Percentiles rank a stretch among this genome's conserved stretches.
These are phyloP conservation scores for Exophiala calicioides DNA, from an alignment of 2,329 filamentous ascomycete species.

Conservation along the genomic window DNA sequence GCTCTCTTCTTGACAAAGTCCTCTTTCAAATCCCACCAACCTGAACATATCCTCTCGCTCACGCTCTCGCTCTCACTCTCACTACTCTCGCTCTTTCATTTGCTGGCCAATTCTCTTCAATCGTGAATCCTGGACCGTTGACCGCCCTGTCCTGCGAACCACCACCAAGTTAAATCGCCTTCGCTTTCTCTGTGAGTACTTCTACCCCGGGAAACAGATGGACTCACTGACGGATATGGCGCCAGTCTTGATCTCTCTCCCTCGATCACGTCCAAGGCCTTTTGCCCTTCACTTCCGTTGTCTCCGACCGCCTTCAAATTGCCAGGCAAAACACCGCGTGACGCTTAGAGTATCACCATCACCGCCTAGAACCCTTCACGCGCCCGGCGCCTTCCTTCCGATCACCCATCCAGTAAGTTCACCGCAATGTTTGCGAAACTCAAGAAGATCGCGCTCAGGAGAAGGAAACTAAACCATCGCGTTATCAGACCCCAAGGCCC, in stretches of 20 bases:
- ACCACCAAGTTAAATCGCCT: no score
- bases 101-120: slow-evolving; percentile 26
- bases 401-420: slow-evolving; percentile 17
- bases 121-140: slow-evolving; percentile 19
- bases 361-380: slow-evolving; percentile 6
- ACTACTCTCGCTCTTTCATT: no score
- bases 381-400: slow-evolving; percentile 2
- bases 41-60: slow-evolving; percentile 23
- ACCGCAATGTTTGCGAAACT: slow-evolving; percentile 8
- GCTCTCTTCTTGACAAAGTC: slow-evolving; percentile 19
- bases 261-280: slow-evolving; percentile 5
- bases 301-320: slow-evolving; percentile 4
- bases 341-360: slow-evolving; percentile 2
- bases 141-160: no score
- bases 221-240: slow-evolving; percentile 7
- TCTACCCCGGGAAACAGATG: no score
- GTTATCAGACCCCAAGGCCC: slow-evolving; percentile 11
- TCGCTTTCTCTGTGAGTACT: slow-evolving; percentile 21
- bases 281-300: not conserved
- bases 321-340: slow-evolving; percentile 4
- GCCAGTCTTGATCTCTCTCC: slow-evolving; percentile 4
- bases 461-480: slow-evolving; percentile 13
- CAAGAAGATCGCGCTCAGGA: slow-evolving; percentile 6
- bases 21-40: slow-evolving; percentile 12
- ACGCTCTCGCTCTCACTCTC: no score